Evolutionary conservation across 306 rosid genomes (phyloP).

Genomic region (Alnus glutinosa): DNA sequence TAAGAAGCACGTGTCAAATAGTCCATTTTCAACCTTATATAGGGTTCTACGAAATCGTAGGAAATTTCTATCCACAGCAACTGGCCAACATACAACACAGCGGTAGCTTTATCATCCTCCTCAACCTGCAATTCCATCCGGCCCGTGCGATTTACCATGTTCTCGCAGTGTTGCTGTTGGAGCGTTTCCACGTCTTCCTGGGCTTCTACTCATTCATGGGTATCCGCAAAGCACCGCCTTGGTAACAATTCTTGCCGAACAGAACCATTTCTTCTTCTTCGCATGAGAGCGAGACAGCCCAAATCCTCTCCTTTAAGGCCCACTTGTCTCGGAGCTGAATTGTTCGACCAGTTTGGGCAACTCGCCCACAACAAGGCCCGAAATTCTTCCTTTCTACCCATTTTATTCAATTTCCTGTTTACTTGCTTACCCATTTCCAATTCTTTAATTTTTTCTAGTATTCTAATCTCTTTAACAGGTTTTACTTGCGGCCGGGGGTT

Average conservation of each 20-base stretch:
- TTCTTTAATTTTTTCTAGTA: neutral
- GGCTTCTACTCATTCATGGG: neutral
- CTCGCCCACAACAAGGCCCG: conserved; percentile 77
- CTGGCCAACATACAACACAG: too few relatives aligned
- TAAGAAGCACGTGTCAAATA: too few relatives aligned
- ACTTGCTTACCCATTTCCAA: conserved; percentile 8
- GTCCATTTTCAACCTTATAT: too few relatives aligned
- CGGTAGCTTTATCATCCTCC: too few relatives aligned
- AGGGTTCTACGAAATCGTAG: too few relatives aligned
- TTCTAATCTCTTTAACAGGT: conserved; percentile 40
- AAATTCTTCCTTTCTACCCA: neutral
- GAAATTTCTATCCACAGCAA: too few relatives aligned
- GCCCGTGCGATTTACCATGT: neutral
- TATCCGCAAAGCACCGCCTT: neutral
- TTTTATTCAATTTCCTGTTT: neutral
- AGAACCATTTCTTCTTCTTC: conserved; percentile 7
- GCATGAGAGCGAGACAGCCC: conserved; percentile 25
- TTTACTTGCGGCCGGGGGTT: conserved; percentile 69
- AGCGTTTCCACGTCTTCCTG: neutral
- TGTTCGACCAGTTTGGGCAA: conserved; percentile 46
- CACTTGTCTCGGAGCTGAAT: conserved; percentile 43
- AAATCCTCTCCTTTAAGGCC: conserved; percentile 32
- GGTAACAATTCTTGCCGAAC: neutral
- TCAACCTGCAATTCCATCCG: too few relatives aligned
- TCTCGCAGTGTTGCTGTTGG: conserved; percentile 2